phyloP scores from a whole-genome alignment of 1,139 yeast species.

The Kodamaea fungicola region DNA sequence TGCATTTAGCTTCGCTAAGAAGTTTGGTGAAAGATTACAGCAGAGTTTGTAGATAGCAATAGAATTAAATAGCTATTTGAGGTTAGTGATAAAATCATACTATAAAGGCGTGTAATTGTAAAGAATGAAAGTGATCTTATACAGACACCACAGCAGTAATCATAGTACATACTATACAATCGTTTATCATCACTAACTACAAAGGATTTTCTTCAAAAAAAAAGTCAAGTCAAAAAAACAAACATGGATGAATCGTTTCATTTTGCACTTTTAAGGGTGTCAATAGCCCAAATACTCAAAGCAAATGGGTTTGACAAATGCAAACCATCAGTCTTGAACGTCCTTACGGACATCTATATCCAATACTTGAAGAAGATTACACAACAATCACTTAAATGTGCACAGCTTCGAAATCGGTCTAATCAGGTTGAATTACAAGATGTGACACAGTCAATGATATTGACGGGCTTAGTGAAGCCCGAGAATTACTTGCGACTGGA shows the following conservation, averaged over 20 bases:
- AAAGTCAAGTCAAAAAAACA: background rate
- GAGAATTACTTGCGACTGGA: conserved; percentile 14
- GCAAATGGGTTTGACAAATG: conserved; percentile 26
- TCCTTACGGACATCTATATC: conserved; percentile 21
- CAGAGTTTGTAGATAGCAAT: conserved; percentile 50
- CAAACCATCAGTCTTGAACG: conserved; percentile 21
- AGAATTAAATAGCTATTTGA: no score
- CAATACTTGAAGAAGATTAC: conserved; percentile 16
- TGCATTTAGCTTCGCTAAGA: conserved; percentile 89
- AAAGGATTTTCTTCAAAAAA: conserved; percentile 1
- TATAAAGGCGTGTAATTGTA: background rate
- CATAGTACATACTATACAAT: no score
- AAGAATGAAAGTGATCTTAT: no score
- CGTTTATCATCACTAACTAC: background rate
- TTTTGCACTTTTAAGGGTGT: conserved; percentile 21
- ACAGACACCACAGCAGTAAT: no score
- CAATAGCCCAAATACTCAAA: conserved; percentile 23
- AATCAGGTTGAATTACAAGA: conserved; percentile 16
- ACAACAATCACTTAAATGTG: conserved; percentile 13
- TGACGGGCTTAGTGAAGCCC: conserved; percentile 17
- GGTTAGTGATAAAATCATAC: background rate
- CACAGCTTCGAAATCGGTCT: conserved; percentile 15
- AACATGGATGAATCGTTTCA: conserved; percentile 22
- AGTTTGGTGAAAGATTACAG: conserved; percentile 81
- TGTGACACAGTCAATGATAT: conserved; percentile 18